Conservation (phyloP, 352 stramenopile species). For the Phytophthora chlamydospora region DNA sequence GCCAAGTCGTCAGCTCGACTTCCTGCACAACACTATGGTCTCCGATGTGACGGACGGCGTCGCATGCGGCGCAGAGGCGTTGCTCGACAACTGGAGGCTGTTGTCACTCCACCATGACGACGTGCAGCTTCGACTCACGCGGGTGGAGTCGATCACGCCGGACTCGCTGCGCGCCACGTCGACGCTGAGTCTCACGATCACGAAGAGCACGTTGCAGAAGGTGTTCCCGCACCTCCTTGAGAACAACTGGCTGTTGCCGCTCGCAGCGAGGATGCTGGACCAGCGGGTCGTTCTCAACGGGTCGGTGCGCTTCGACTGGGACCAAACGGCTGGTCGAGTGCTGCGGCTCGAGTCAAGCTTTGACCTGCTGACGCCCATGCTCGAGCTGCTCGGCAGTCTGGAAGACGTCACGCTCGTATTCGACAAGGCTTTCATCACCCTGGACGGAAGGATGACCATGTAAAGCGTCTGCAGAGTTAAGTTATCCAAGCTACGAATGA, state of each 20-base stretch:
- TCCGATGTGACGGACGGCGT: conserved; percentile 15
- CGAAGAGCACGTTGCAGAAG: conserved; percentile 13
- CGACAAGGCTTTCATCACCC: conserved; percentile 1
- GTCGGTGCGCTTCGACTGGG: conserved; percentile 20
- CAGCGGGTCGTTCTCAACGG: conserved; percentile 1
- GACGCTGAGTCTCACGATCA: conserved; percentile 11
- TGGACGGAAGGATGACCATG: conserved; percentile 1
- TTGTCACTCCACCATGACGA: conserved; percentile 13
- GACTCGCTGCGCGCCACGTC: conserved; percentile 6
- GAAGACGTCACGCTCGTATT: conserved; percentile 19
- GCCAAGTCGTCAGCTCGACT: conserved; percentile 10
- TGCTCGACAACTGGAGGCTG: conserved; percentile 19
- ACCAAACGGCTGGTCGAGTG: neutral
- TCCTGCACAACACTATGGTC: conserved; percentile 1
- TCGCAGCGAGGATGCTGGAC: conserved; percentile 6
- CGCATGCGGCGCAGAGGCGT: conserved; percentile 1
- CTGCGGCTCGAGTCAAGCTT: conserved; percentile 11
- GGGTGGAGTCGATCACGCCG: conserved; percentile 1
- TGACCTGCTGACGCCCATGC: conserved; percentile 14
- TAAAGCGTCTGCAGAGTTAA: no score
- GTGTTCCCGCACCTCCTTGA: conserved; percentile 12
- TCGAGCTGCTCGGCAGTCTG: conserved; percentile 13
- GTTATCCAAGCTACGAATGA: no score
- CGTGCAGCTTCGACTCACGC: conserved; percentile 2
- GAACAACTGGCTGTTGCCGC: neutral